phyloP scores from a whole-genome alignment of 768 basidiomycete genomes.

The Cubamyces sp. region DNA sequence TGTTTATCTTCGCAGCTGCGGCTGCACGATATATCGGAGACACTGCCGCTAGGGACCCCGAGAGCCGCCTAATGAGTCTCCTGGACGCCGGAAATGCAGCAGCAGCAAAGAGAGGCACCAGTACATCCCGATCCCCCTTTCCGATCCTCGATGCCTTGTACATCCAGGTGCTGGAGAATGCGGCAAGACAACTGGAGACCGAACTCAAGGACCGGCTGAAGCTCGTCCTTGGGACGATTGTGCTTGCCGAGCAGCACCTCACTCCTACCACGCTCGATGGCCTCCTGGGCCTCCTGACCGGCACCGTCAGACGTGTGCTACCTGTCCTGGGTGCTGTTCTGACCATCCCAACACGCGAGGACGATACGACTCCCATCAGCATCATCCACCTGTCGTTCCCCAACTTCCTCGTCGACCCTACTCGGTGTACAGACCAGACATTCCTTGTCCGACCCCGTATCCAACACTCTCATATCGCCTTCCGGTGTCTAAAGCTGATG shows the following conservation, averaged over 20 bases:
- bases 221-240: not conserved
- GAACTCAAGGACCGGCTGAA: not conserved
- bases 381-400: conserved; percentile 28
- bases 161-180: conserved; percentile 2
- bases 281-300: not conserved
- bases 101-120: not conserved
- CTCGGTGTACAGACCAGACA: conserved; percentile 17
- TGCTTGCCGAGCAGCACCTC: not conserved
- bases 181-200: not conserved
- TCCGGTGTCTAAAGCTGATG: not conserved
- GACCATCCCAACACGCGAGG: conserved; percentile 5
- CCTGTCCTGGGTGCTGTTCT: conserved; percentile 22
- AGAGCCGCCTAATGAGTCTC: not conserved
- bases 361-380: conserved; percentile 9
- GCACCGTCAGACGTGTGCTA: conserved; percentile 7
- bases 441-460: conserved; percentile 8
- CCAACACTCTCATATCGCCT: not conserved
- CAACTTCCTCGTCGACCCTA: conserved; percentile 25
- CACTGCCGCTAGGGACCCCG: conserved; percentile 1
- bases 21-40: conserved; percentile 25
- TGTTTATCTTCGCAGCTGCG: conserved; percentile 31
- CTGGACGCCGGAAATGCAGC: not conserved
- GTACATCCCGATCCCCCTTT: not conserved
- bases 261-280: not conserved
- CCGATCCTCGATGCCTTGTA: conserved; percentile 24